A percentile compares a stretch with the other conserved stretches of the same genome.
phyloP scores from a whole-genome alignment of 2,329 filamentous ascomycete species.

The Exophiala phaeomuriformis region DNA sequence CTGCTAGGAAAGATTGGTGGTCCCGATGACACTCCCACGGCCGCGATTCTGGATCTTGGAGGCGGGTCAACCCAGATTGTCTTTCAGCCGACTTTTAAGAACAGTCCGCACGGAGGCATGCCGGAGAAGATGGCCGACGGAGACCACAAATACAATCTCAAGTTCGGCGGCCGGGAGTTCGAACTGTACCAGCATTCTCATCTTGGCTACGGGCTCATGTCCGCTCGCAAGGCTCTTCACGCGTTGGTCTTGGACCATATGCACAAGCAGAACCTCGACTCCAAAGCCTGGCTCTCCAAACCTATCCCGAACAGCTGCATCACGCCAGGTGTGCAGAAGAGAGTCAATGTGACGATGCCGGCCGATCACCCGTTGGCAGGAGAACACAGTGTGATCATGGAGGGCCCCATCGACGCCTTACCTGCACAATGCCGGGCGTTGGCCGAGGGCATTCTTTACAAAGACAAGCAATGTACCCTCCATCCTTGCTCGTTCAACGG shows the following conservation, averaged over 20 bases:
- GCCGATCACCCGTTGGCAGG: constrained; percentile 59
- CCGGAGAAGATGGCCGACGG: constrained; percentile 77
- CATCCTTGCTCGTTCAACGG: constrained; percentile 98
- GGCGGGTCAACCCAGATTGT: constrained; percentile 98
- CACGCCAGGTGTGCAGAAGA: constrained; percentile 66
- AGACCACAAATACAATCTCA: constrained; percentile 90
- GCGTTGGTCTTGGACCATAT: constrained; percentile 65
- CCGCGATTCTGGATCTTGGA: constrained; percentile 90
- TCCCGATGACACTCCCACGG: constrained; percentile 81
- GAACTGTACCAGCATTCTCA: constrained; percentile 97
- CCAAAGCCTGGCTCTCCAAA: constrained; percentile 60
- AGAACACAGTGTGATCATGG: constrained; percentile 71
- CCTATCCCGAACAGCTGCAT: constrained; percentile 81
- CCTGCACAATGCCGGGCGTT: constrained; percentile 83
- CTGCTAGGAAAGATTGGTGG: constrained; percentile 94
- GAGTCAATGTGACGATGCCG: constrained; percentile 64
- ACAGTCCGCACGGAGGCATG: constrained; percentile 65
- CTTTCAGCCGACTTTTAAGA: constrained; percentile 89
- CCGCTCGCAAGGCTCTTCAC: constrained; percentile 82
- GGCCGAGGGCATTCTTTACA: constrained; percentile 83
- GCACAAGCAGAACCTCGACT: constrained; percentile 53
- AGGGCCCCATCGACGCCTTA: constrained; percentile 66
- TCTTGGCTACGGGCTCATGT: constrained; percentile 93
- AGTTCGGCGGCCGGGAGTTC: constrained; percentile 85
- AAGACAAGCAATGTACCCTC: constrained; percentile 72